Percentiles rank a stretch among this genome's conserved stretches.
These are phyloP conservation scores for Mycena capillaripes DNA, from an alignment of 768 basidiomycete species.

Conservation along the genomic window DNA sequence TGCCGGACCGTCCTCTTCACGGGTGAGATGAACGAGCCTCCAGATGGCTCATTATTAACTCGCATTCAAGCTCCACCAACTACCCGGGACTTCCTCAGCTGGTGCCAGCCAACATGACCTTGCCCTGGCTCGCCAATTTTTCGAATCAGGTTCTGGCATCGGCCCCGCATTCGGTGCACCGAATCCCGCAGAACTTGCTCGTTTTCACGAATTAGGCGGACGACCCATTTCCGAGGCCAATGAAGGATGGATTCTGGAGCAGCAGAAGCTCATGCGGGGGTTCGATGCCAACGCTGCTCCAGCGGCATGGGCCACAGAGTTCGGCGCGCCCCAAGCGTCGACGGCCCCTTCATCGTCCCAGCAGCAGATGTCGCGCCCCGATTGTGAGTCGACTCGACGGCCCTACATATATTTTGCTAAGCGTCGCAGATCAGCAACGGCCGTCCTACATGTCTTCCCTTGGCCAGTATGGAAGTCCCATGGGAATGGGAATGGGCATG, in stretches of 20 bases:
- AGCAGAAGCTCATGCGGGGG: conserved; percentile 57
- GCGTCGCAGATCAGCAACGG: conserved; percentile 55
- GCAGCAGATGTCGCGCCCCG: conserved; percentile 53
- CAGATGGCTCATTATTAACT: conserved; percentile 16
- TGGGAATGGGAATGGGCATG: conserved; percentile 45
- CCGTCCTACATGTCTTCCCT: conserved; percentile 53
- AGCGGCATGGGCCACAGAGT: conserved; percentile 72
- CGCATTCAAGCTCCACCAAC: conserved; percentile 77
- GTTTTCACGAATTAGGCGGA: conserved; percentile 39
- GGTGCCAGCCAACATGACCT: conserved; percentile 75
- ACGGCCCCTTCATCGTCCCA: conserved; percentile 42
- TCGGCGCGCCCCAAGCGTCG: conserved; percentile 50
- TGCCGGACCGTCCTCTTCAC: conserved; percentile 78
- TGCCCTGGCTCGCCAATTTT: conserved; percentile 85
- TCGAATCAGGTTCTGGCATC: conserved; percentile 61
- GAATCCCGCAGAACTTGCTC: conserved; percentile 39
- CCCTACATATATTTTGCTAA: neutral
- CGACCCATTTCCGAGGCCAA: conserved; percentile 53
- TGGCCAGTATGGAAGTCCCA: conserved; percentile 52
- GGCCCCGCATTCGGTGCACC: conserved; percentile 38
- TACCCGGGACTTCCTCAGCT: conserved; percentile 69
- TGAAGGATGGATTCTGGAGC: conserved; percentile 68
- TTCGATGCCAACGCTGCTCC: conserved; percentile 50
- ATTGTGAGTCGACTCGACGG: conserved; percentile 52
- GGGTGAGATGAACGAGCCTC: conserved; percentile 56